These are phyloP conservation scores for Trichoderma sp. DNA, from an alignment of 2,329 filamentous ascomycete species.

Conservation along the genomic window DNA sequence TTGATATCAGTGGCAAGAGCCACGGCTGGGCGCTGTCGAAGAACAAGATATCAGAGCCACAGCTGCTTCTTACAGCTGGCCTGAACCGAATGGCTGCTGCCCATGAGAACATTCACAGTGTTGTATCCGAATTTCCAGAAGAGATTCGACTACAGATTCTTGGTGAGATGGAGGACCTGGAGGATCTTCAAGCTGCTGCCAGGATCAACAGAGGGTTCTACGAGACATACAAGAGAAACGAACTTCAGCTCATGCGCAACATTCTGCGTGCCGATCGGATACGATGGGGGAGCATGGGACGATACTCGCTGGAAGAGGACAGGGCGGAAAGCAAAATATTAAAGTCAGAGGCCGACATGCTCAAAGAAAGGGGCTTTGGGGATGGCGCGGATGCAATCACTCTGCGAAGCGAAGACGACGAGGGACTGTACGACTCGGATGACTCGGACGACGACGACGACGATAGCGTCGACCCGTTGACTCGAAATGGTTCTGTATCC, in stretches of 20 bases:
- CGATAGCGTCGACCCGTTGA: conserved; percentile 26
- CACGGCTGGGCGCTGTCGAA: conserved; percentile 56
- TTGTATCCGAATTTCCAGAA: conserved; percentile 43
- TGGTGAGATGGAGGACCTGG: conserved; percentile 44
- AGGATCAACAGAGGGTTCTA: conserved; percentile 50
- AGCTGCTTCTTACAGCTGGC: conserved; percentile 39
- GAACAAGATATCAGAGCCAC: conserved; percentile 43
- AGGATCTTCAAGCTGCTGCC: conserved; percentile 50
- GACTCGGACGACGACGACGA: conserved; percentile 34
- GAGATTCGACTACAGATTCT: conserved; percentile 48
- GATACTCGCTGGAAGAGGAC: conserved; percentile 34
- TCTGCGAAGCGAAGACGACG: conserved; percentile 38
- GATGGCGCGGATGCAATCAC: conserved; percentile 40
- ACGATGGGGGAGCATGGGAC: conserved; percentile 30
- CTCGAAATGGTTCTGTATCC: conserved; percentile 11
- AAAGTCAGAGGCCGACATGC: conserved; percentile 38
- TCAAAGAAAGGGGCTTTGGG: conserved; percentile 36
- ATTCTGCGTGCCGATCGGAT: conserved; percentile 40
- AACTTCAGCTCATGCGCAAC: conserved; percentile 45
- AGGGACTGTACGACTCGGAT: conserved; percentile 35
- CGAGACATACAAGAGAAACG: conserved; percentile 50
- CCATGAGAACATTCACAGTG: conserved; percentile 39
- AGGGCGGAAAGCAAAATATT: conserved; percentile 44
- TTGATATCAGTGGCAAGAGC: conserved; percentile 52
- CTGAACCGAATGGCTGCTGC: conserved; percentile 42